These are phyloP conservation scores for Anthracocystis panici-leucophaei DNA, from an alignment of 1,284 basidiomycete genomes.

Conservation along the genomic window DNA sequence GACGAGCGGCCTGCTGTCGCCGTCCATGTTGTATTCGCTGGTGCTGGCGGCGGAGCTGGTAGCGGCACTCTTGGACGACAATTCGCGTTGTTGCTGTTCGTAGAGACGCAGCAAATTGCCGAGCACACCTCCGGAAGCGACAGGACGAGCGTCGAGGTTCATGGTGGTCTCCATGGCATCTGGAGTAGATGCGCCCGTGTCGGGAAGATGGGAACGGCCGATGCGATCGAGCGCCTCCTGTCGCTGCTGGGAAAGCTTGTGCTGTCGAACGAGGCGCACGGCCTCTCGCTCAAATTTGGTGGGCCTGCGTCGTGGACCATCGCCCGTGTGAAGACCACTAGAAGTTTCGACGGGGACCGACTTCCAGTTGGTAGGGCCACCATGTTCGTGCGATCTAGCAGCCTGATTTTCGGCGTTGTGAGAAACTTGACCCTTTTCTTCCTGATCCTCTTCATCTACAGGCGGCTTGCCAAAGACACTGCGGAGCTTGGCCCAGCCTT, in stretches of 20 bases:
- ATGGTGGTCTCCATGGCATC: slow-evolving; percentile 61
- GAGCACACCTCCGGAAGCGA: slow-evolving; percentile 60
- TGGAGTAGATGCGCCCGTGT: slow-evolving; percentile 62
- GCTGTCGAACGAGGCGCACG: slow-evolving; percentile 59
- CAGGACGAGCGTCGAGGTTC: slow-evolving; percentile 63
- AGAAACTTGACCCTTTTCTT: slow-evolving; percentile 45
- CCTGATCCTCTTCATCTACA: slow-evolving; percentile 37
- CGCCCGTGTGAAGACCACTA: slow-evolving; percentile 58
- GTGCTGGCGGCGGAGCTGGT: slow-evolving; percentile 46
- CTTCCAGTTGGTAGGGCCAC: slow-evolving; percentile 67
- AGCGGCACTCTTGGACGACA: slow-evolving; percentile 26
- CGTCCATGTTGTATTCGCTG: slow-evolving; percentile 33
- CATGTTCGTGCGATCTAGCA: slow-evolving; percentile 39
- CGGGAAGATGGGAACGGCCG: slow-evolving; percentile 56
- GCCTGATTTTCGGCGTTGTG: slow-evolving; percentile 12
- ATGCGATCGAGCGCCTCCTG: slow-evolving; percentile 52
- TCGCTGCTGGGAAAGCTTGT: slow-evolving; percentile 54
- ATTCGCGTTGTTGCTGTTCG: slow-evolving; percentile 63
- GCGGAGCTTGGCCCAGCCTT: slow-evolving; percentile 64
- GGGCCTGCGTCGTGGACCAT: slow-evolving; percentile 55
- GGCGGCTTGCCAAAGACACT: slow-evolving; percentile 51
- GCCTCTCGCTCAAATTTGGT: slow-evolving; percentile 65
- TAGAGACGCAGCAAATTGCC: slow-evolving; percentile 68
- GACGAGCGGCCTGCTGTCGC: slow-evolving; percentile 18
- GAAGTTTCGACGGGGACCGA: slow-evolving; percentile 67